Percentiles rank a stretch among this genome's conserved stretches.
Evolutionary conservation across 2,329 filamentous ascomycete genomes (phyloP).

Genomic region (Beauveria brongniartii): DNA sequence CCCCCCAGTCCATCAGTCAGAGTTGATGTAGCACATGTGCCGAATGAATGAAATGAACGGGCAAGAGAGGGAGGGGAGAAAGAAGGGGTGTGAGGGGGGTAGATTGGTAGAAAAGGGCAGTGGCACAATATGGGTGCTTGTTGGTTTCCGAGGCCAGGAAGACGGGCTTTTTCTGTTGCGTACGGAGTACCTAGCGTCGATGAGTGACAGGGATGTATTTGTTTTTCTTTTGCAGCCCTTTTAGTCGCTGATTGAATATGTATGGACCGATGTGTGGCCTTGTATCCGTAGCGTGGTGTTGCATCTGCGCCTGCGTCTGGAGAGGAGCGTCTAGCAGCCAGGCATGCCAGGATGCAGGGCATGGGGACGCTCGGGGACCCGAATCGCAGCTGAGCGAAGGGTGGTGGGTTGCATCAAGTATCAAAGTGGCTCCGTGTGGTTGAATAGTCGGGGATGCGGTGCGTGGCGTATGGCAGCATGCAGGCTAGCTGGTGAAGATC

Average conservation of each 20-base stretch:
- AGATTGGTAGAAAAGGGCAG: not conserved
- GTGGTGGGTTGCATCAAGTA: not conserved
- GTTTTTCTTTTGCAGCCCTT: not conserved
- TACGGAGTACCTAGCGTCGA: not conserved
- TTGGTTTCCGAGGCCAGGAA: not conserved
- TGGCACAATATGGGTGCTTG: conserved; percentile 1
- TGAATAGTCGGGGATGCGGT: not conserved
- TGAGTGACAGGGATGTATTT: not conserved
- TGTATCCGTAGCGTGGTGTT: not conserved
- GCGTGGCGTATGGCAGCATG: conserved; percentile 1
- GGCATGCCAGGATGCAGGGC: not conserved
- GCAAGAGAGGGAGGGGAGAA: not conserved
- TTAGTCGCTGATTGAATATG: not conserved
- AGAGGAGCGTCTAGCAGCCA: not conserved
- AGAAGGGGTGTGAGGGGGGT: not conserved
- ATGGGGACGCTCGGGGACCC: not conserved
- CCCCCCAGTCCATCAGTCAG: not conserved
- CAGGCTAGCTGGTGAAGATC: conserved; percentile 2
- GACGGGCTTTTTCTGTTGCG: not conserved
- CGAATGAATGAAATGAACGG: not conserved
- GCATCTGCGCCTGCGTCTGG: conserved; percentile 4
- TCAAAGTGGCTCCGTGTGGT: not conserved
- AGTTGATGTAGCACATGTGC: not conserved
- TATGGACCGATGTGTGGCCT: not conserved
- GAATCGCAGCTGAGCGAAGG: not conserved